Evolutionary conservation across 2,329 filamentous ascomycete genomes (phyloP), one percentile per base, ranked within the genome.

Genomic region (Pseudogymnoascus sp.): DNA sequence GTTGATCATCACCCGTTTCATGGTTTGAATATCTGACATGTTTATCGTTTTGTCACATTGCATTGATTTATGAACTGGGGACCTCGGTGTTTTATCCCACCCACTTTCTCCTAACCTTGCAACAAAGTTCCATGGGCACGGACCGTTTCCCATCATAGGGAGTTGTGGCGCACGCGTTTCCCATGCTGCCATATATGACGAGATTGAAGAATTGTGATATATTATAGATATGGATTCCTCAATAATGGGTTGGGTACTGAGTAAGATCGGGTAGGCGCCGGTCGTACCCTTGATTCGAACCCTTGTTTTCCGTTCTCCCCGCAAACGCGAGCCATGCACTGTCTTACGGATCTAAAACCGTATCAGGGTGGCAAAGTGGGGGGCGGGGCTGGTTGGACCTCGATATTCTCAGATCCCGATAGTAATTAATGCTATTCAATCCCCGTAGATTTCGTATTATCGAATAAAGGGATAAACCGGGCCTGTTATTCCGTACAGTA

Each of bases 231-330:
- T 57, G 16, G 51, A 34, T 57, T 34, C 29, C 18, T 29, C 34
- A n/a, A 34, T 18, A 57, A 57, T 14, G 29, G 5, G n/a, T 14
- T 31, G 23, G 47, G 23, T 42, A 42, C 16, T 10, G n/a, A 34
- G 31, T 34, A 34, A 34, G 31, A 34, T 34, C 11, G 31, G 51
- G 16, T 57, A 57, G 29, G 29, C 16, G 16, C 14, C 12, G 45
- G 10, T 34, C 16, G 51, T 57, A 57, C 51, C 51, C 51, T 21
- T 18, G 51, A 57, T 18, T 57, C 29, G 11, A 57, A 57, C 29
- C 51, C 51, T 34, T 57, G 51, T 57, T 57, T 57, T 34, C 51
- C 51, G 51, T 57, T 6, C 51, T 57, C 51, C 51, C 51, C 51
- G 51, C 29, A 57, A 34, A 57, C 51, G 29, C 51, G 29, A 34